Base-by-base conservation (phyloP, 495 filamentous ascomycete genomes). In the Neurospora sp. region DNA sequence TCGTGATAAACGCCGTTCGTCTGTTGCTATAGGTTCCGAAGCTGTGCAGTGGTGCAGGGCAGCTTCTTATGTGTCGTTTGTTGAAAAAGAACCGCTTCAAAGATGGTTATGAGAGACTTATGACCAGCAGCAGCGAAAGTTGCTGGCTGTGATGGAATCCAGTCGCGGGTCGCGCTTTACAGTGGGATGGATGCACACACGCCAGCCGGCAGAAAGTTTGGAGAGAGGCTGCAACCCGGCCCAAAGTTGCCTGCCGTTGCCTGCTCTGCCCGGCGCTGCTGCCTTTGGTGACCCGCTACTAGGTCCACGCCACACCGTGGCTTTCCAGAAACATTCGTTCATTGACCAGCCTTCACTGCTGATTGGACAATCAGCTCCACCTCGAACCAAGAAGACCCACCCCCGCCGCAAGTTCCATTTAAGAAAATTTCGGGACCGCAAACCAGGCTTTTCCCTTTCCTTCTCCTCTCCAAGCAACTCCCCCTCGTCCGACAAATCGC, bases 401-500 rank as follows among this genome's bases (percentile, higher is more conserved):
- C n/a, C 44, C 22, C 44, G 40, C 42, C 70, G 8, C 37, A 22
- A 27, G 14, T 59, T 12, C 18, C 22, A 53, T 69, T 69, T 69
- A 79, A 74, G 74, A 78, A 80, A 82, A 77, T 44, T 76, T 72
- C 22, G 40, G 69, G 38, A 35, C 61, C 61, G 69, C 66, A 72
- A 69, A 69, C 73, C 40, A 59, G 20, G 73, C 72, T 73, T 76
- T 61, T 74, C 78, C 76, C 74, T 82, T 84, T 74, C 71, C 66
- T 71, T 77, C 82, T 77, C 80, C 79, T 81, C 81, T 84, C 74
- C 71, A 83, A 85, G 53, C 53, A 80, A 70, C 88, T 3, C 89
- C 91, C 91, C 89, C 93, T 97, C 94, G 95, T 89, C 93, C 95
- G 89, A 97, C 94, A 91, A 92, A 97, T 98, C 96, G 96, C 94